A percentile compares a stretch with the other conserved stretches of the same genome.
Conservation (phyloP, 352 stramenopile genomes). For the Albugo laibachii region DNA sequence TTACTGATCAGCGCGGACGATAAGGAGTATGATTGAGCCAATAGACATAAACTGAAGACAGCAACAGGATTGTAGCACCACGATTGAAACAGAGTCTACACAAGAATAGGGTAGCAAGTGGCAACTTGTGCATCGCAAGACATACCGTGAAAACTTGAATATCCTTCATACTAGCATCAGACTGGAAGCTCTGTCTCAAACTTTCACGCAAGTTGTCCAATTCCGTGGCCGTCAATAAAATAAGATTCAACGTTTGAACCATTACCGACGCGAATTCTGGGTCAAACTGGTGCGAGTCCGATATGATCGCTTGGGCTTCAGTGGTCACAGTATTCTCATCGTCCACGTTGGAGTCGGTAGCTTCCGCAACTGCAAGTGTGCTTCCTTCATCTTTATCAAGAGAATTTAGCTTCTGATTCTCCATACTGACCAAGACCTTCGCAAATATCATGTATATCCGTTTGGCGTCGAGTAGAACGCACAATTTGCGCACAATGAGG, state of each 20-base stretch:
- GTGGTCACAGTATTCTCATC: no score
- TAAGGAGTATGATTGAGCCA: slow-evolving; percentile 96
- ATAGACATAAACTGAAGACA: slow-evolving; percentile 94
- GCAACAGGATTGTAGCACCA: slow-evolving; percentile 97
- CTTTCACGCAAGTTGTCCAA: slow-evolving; percentile 77
- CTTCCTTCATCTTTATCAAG: no score
- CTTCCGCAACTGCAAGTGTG: no score
- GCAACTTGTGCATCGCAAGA: background rate
- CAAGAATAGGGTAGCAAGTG: no score
- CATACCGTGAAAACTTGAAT: slow-evolving; percentile 60
- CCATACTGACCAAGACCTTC: slow-evolving; percentile 73
- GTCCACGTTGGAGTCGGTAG: no score
- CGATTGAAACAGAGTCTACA: slow-evolving; percentile 63
- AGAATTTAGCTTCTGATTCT: no score
- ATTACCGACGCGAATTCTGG: slow-evolving; percentile 96
- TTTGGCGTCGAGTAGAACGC: slow-evolving; percentile 92
- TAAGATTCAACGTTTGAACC: slow-evolving; percentile 98
- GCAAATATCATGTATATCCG: slow-evolving; percentile 97
- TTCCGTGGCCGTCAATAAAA: slow-evolving; percentile 96
- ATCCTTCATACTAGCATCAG: slow-evolving; percentile 42
- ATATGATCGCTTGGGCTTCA: slow-evolving; percentile 1
- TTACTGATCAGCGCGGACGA: slow-evolving; percentile 90
- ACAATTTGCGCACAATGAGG: slow-evolving; percentile 97
- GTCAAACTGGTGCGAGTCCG: slow-evolving; percentile 22
- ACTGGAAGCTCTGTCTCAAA: slow-evolving; percentile 57